Base-by-base conservation (phyloP, 129 eudicot species). In the Helichrysum umbraculigerum region DNA sequence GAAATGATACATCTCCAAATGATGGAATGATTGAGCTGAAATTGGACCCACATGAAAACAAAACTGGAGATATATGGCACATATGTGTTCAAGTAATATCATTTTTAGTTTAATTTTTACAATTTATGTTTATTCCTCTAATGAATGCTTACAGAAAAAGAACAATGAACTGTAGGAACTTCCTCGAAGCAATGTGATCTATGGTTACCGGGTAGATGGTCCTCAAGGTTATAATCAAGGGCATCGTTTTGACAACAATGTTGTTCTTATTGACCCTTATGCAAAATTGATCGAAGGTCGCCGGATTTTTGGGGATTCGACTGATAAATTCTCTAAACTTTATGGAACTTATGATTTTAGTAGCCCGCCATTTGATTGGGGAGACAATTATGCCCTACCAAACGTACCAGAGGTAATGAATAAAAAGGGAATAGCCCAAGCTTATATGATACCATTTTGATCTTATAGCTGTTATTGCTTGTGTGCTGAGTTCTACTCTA, bases 31-130 rank as follows among this genome's bases (percentile, higher is more conserved):
- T 85, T 25, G 97, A 91, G 80, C 79, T 91, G 70, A 74, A 78
- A 66, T 72, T 95, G 88, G 95, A 95, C 78, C 89, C 94, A 59
- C 75, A 51, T 61, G 82, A 50, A 64, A 91, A 95, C 80, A 87
- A 82, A 86, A 91, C 99, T 3, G 96, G 97, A 82, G 89, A 95
- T 77, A 85, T 87, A 85, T 95, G 99, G 99, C 99, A 95, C 81
- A 87, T 95, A 79, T 78, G 92, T 81, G 79, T 95, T 73, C 89
- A 86, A 95, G 99, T 95, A 76, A 66, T 64, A 67, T 62, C 51
- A 62, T 9, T 50, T 58, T n/a, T 61, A 28, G 3, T 41, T 19
- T 33, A 16, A 66, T 3, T 32, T 62, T 47, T 28, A 74, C 29
- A 19, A 30, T 12, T 62, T 71, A 25, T 70, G 34, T 71, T 78